Evolutionary conservation across 495 filamentous ascomycete genomes (phyloP).

Genomic region (Evernia prunastri): DNA sequence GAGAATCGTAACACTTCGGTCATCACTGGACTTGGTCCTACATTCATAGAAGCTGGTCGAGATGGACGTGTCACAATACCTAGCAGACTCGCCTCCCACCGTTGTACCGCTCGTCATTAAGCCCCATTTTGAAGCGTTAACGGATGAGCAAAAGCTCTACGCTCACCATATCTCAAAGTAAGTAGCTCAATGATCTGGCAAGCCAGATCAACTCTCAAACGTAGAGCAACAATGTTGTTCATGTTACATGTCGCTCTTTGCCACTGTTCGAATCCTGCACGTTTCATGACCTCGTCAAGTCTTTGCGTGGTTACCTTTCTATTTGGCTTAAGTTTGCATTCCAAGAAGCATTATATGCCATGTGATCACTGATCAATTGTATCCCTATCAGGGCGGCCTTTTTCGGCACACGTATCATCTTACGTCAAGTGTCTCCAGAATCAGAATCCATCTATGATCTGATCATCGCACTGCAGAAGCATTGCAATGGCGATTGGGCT

Average conservation of each 20-base stretch:
- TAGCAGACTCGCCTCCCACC: slow-evolving; percentile 82
- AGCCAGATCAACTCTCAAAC: neutral
- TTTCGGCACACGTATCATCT: slow-evolving; percentile 73
- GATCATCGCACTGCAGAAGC: slow-evolving; percentile 70
- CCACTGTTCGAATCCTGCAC: neutral
- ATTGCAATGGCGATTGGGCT: slow-evolving; percentile 73
- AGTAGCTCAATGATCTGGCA: too few relatives aligned
- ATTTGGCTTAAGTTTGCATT: neutral
- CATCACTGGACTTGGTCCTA: neutral
- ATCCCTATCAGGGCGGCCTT: slow-evolving; percentile 71
- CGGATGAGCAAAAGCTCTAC: slow-evolving; percentile 71
- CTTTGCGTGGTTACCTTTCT: neutral
- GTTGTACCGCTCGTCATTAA: slow-evolving; percentile 81
- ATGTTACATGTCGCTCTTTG: neutral
- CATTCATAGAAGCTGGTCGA: neutral
- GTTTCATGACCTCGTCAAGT: neutral
- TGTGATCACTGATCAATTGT: slow-evolving; percentile 4
- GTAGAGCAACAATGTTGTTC: neutral
- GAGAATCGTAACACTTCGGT: neutral
- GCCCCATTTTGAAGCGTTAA: slow-evolving; percentile 80
- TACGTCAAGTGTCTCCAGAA: slow-evolving; percentile 86
- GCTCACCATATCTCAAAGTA: slow-evolving; percentile 88
- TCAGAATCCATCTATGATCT: slow-evolving; percentile 87
- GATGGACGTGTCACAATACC: slow-evolving; percentile 50
- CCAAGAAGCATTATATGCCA: neutral